phyloP scores from a whole-genome alignment of 2,329 filamentous ascomycete species.

The Colletotrichum tofieldiae region DNA sequence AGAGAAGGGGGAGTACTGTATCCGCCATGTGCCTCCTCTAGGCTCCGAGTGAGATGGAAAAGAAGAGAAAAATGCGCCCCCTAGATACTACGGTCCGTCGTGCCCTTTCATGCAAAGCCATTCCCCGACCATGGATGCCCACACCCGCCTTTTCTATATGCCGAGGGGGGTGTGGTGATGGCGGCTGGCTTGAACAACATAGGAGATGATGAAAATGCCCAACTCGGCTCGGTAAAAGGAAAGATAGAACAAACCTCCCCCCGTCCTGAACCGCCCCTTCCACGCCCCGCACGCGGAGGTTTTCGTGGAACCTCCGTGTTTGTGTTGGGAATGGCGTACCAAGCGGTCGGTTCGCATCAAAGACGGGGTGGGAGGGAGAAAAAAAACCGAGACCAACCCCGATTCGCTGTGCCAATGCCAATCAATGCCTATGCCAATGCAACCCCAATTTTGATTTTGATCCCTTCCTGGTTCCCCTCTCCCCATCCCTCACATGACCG shows the following conservation, averaged over 20 bases:
- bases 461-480: not conserved
- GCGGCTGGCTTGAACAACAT: not conserved
- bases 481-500: conserved; percentile 31
- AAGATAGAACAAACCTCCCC: not conserved
- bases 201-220: conserved; percentile 5
- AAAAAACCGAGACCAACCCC: conserved; percentile 3
- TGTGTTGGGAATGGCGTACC: conserved; percentile 37
- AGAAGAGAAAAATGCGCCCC: conserved; percentile 20
- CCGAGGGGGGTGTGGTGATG: conserved; percentile 11
- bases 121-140: conserved; percentile 21
- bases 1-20: conserved; percentile 43
- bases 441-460: conserved; percentile 37
- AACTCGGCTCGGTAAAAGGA: not conserved
- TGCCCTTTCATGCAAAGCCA: conserved; percentile 8
- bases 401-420: conserved; percentile 38
- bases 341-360: conserved; percentile 16
- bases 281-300: conserved; percentile 20
- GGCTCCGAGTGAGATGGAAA: not conserved
- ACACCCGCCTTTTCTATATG: conserved; percentile 34
- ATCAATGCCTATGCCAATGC: conserved; percentile 41
- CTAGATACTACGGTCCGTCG: not conserved
- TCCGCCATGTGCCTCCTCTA: conserved; percentile 40
- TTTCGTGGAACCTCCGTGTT: conserved; percentile 28
- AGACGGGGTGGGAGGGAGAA: not conserved
- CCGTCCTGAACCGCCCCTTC: conserved; percentile 10